Percentiles rank a stretch among this genome's conserved stretches.
Conservation (phyloP, 163 green algal genomes). For the Scenedesmus sp. region DNA sequence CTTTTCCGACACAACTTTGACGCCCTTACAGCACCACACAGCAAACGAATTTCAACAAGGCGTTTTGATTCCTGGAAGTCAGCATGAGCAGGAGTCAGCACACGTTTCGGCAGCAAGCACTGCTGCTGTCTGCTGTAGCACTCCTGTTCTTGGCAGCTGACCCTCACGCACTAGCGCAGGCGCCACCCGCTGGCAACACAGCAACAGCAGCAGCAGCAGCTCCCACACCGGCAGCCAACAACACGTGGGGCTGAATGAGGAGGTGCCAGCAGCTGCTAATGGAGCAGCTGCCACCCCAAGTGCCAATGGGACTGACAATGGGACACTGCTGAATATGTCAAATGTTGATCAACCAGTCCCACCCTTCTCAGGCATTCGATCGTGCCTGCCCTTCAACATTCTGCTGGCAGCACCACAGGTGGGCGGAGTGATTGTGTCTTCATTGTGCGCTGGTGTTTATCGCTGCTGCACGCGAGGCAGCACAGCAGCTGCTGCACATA, state of each 20-base stretch:
- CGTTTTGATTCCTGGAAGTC: background rate
- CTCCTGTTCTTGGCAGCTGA: background rate
- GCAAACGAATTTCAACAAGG: background rate
- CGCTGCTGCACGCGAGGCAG: background rate
- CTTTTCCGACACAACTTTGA: background rate
- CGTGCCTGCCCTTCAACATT: conserved; percentile 49
- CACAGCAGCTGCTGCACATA: background rate
- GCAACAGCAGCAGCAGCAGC: background rate
- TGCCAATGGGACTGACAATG: background rate
- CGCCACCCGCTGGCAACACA: background rate
- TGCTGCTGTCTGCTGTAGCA: background rate
- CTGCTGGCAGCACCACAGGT: conserved; percentile 21
- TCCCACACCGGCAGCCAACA: background rate
- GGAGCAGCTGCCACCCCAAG: background rate
- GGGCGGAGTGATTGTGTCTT: background rate
- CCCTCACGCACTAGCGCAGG: background rate
- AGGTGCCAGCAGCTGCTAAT: background rate
- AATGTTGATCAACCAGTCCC: conserved; percentile 19
- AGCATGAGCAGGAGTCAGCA: background rate
- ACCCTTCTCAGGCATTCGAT: conserved; percentile 14
- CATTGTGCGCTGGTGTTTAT: background rate
- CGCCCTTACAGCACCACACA: background rate
- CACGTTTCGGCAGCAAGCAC: background rate
- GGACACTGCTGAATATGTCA: background rate
- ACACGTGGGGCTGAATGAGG: background rate